Evolutionary conservation across 2,329 filamentous ascomycete genomes (phyloP), one percentile per base, ranked within the genome.

Genomic region (Cladophialophora chaetospira): DNA sequence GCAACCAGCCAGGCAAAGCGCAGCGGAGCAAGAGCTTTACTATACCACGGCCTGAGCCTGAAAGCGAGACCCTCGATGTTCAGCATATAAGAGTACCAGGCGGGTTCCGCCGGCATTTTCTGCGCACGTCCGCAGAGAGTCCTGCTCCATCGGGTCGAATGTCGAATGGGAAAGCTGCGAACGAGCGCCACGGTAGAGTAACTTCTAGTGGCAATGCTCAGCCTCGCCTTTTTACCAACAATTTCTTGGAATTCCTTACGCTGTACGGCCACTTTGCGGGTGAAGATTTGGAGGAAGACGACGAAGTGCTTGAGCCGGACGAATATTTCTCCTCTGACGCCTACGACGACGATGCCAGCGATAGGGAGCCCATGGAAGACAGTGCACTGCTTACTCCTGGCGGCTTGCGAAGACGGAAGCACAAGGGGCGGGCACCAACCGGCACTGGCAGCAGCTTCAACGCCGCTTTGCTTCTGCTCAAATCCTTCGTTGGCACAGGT

Each of bases 221-320:
- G 53, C 83, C 82, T 33, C 84, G 84, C 60, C 79, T 96, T 28
- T 86, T 96, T 57, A 97, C 94, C 0, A 91, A 83, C 64, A 99
- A 89, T 73, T 99, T 99, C 70, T 83, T 99, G 58, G 95, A 99
- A 71, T 99, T 99, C 67, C 72, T 99, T 48, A 92, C 90, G 5
- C 82, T 99, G 26, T 99, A 97, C 67, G 94, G 94, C 3, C 94
- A 99, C 75, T 99, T 99, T 71, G 94, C 94, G 1, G 94, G 94
- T 74, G 94, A 99, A 73, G 89, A 96, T 70, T 82, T 99, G 10
- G 92, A 97, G 71, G 94, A 99, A 73, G 94, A 97, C 66, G 94
- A 97, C 66, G 93, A 97, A 72, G 89, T 86, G 1, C 78, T 96
- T 11, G 85, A 82, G 4, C 90, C 91, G 1, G 88, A 95, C 70